These are phyloP conservation scores for Nigrograna mackinnonii DNA, from an alignment of 2,329 filamentous ascomycete species.

Conservation along the genomic window DNA sequence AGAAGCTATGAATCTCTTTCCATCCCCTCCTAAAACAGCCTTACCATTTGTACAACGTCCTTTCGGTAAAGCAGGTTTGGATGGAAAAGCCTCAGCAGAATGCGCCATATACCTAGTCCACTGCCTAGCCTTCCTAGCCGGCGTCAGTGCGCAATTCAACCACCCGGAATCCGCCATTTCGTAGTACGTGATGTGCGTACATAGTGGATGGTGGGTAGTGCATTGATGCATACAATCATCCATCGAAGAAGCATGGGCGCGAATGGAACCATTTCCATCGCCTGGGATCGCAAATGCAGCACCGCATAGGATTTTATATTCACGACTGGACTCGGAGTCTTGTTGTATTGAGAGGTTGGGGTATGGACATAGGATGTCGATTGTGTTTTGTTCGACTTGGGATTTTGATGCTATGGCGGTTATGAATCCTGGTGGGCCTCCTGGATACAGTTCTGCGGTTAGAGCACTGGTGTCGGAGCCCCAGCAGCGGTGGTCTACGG, in stretches of 20 bases:
- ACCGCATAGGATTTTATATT: neutral
- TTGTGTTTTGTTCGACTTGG: conserved; percentile 1
- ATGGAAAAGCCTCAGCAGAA: neutral
- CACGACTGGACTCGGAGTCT: neutral
- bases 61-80: neutral
- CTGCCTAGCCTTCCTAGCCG: neutral
- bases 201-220: neutral
- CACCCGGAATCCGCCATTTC: neutral
- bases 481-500: neutral
- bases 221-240: neutral
- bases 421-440: too few species aligned
- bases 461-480: neutral
- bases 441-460: neutral
- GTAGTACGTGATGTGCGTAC: neutral
- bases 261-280: neutral
- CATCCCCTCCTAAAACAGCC: neutral
- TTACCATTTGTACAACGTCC: neutral
- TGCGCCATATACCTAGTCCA: neutral
- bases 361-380: neutral
- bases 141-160: neutral
- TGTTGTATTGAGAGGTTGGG: neutral
- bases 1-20: neutral
- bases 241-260: neutral
- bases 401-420: neutral
- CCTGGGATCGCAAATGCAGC: too few species aligned